A percentile compares a stretch with the other conserved stretches of the same genome.
phyloP scores from a whole-genome alignment of 139 green algal species.

The Picochlorum costavermella region DNA sequence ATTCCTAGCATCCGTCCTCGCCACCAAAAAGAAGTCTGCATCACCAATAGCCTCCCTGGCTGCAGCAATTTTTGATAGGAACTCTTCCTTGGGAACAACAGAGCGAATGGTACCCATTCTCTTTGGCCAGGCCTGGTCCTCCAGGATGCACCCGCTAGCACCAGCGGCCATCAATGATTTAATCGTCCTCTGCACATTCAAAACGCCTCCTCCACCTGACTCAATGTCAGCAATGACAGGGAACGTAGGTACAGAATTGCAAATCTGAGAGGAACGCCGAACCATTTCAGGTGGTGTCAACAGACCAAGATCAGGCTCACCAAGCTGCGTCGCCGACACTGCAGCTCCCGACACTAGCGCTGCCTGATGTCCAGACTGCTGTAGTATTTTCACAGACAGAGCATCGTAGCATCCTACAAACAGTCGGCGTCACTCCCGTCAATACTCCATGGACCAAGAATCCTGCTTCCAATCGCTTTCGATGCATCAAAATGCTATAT shows the following conservation, averaged over 20 bases:
- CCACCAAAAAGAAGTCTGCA: constrained; percentile 74
- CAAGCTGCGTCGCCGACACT: constrained; percentile 58
- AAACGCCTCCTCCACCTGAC: constrained; percentile 66
- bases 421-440: neutral
- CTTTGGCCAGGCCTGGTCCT: constrained; percentile 73
- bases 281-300: constrained; percentile 69
- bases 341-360: constrained; percentile 37
- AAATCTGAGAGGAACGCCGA: constrained; percentile 49
- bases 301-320: constrained; percentile 67
- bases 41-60: constrained; percentile 60
- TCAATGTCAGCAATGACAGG: constrained; percentile 69
- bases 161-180: constrained; percentile 64
- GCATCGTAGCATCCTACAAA: constrained; percentile 59
- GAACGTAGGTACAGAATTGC: constrained; percentile 35
- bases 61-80: constrained; percentile 57
- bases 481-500: neutral
- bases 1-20: constrained; percentile 48
- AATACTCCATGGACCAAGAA: too few relatives aligned
- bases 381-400: constrained; percentile 44
- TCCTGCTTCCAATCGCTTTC: neutral
- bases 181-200: constrained; percentile 81
- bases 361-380: constrained; percentile 43
- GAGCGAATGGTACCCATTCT: constrained; percentile 49
- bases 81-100: constrained; percentile 52
- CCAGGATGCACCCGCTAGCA: constrained; percentile 62